Percentiles rank a stretch among this genome's conserved stretches.
Conservation (phyloP, 75 land plant genomes). For the Larix kaempferi region DNA sequence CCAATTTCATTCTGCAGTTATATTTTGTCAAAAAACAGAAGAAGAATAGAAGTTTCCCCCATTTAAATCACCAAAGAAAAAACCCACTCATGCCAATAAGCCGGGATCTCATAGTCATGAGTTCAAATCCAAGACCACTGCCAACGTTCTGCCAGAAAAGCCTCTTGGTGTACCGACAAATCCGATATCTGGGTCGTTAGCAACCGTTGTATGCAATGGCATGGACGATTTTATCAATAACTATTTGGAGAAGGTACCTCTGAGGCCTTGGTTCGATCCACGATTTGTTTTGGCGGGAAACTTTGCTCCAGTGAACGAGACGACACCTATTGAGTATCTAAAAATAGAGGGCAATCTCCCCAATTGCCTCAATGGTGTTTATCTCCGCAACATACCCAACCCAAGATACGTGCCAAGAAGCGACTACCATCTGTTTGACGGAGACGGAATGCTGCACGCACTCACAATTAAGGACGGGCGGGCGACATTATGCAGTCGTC, state of each 20-base stretch:
- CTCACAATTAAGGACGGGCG: constrained; percentile 13
- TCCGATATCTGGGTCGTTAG: background rate
- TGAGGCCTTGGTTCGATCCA: constrained; percentile 59
- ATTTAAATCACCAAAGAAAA: too few relatives aligned
- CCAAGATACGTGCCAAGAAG: constrained; percentile 44
- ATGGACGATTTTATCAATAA: constrained; percentile 17
- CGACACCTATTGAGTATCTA: constrained; percentile 26
- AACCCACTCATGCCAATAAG: too few relatives aligned
- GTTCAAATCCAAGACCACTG: too few relatives aligned
- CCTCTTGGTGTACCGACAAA: too few relatives aligned
- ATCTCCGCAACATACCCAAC: constrained; percentile 77
- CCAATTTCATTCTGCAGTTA: too few relatives aligned
- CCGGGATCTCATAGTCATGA: too few relatives aligned
- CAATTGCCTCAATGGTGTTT: constrained; percentile 39
- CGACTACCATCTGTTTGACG: constrained; percentile 78
- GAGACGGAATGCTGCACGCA: constrained; percentile 83
- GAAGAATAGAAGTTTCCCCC: too few relatives aligned
- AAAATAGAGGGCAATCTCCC: constrained; percentile 60
- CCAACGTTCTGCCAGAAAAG: too few relatives aligned
- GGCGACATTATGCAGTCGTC: constrained; percentile 59
- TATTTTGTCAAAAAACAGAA: too few relatives aligned
- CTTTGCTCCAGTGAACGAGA: constrained; percentile 69
- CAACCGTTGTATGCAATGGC: constrained; percentile 26
- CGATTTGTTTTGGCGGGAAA: constrained; percentile 65
- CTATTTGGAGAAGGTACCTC: constrained; percentile 17